A percentile compares a stretch with the other conserved stretches of the same genome.
These are phyloP conservation scores for Aegilops umbellulata DNA, from an alignment of 176 grass and related monocot species.

Conservation along the genomic window DNA sequence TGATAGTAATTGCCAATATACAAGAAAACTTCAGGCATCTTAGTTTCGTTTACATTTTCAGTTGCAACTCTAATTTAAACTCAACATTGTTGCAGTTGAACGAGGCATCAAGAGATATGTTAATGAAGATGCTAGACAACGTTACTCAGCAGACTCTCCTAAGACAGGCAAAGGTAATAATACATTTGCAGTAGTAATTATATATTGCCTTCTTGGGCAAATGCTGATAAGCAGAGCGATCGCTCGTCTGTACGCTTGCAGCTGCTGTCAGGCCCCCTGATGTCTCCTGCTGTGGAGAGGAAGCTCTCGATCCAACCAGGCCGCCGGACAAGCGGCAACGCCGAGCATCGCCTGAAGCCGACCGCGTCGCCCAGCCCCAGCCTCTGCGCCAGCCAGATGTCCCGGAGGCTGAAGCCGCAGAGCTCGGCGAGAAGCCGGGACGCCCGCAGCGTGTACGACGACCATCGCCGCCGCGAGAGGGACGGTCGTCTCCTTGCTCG, in stretches of 20 bases:
- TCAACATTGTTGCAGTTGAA: conserved; percentile 48
- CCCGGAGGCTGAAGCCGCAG: conserved; percentile 18
- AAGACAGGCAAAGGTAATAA: conserved; percentile 50
- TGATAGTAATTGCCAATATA: neutral
- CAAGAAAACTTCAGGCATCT: too few species aligned
- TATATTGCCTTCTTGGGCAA: neutral
- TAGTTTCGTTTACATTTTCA: neutral
- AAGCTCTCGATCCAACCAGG: conserved; percentile 13
- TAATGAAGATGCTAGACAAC: conserved; percentile 62
- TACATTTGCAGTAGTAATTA: neutral
- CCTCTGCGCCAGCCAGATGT: neutral
- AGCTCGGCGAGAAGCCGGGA: neutral
- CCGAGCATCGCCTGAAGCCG: neutral
- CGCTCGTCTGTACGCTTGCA: neutral
- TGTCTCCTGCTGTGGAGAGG: conserved; percentile 22
- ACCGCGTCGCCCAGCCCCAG: neutral
- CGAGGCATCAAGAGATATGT: conserved; percentile 40
- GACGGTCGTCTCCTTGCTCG: neutral
- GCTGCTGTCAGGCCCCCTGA: conserved; percentile 33
- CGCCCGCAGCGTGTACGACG: neutral
- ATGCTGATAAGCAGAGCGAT: neutral
- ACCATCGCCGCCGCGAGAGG: neutral
- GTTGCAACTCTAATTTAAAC: neutral
- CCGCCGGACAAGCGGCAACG: neutral
- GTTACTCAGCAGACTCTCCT: conserved; percentile 44